Percentiles rank a stretch among this genome's conserved stretches.
These are phyloP conservation scores for Thymus quinquecostatus DNA, from an alignment of 257 asterid species.

Conservation along the genomic window DNA sequence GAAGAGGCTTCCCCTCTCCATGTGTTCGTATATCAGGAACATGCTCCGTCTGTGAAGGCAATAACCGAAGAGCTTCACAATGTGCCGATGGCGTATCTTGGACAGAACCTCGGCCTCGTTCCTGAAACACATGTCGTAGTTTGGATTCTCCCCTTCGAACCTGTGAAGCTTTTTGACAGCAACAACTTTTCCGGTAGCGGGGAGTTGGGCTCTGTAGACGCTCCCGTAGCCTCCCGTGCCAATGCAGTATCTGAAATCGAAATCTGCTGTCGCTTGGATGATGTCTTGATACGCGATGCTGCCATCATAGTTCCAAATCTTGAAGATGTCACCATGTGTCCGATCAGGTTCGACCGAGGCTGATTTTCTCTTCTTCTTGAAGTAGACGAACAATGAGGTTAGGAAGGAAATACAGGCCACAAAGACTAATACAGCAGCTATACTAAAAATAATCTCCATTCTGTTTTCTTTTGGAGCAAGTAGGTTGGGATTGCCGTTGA, in stretches of 20 bases:
- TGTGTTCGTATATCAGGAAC: constrained; percentile 4
- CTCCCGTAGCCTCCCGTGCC: constrained; percentile 34
- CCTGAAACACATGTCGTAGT: background rate
- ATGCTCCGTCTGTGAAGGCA: constrained; percentile 9
- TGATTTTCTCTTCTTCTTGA: too few species aligned
- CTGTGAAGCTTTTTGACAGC: background rate
- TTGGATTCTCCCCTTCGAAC: constrained; percentile 14
- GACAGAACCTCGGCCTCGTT: background rate
- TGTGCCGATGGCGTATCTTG: background rate
- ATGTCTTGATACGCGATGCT: constrained; percentile 1
- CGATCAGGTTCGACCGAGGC: too few species aligned
- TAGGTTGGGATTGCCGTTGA: too few species aligned
- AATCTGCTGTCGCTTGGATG: constrained; percentile 27
- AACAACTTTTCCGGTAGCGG: background rate
- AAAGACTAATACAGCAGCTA: too few species aligned
- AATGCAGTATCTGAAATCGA: constrained; percentile 12
- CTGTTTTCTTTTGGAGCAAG: too few species aligned
- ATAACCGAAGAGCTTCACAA: background rate
- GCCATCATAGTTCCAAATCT: constrained; percentile 32
- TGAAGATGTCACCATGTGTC: constrained; percentile 29
- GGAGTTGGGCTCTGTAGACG: constrained; percentile 23
- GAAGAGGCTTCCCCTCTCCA: constrained; percentile 9
- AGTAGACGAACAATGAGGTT: too few species aligned
- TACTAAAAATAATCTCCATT: too few species aligned
- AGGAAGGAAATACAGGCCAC: too few species aligned